Conservation (phyloP, 2,329 filamentous ascomycete genomes). For the Diaporthe velutina region DNA sequence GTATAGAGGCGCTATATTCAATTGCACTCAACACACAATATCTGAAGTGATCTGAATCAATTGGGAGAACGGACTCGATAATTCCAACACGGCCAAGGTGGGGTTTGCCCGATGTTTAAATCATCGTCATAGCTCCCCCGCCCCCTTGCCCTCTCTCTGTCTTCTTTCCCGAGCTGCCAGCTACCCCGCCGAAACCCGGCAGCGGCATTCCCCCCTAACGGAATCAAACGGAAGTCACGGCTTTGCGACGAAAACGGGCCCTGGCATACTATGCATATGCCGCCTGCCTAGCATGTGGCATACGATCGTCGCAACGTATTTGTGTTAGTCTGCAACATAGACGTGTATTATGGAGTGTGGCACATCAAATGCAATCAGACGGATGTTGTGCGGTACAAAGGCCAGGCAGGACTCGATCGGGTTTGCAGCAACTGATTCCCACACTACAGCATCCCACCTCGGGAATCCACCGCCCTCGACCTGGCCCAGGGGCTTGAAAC, state of each 20-base stretch:
- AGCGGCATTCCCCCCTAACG: constrained; percentile 11
- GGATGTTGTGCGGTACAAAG: background rate
- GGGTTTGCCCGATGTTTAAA: constrained; percentile 33
- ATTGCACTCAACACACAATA: constrained; percentile 1
- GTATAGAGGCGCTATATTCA: background rate
- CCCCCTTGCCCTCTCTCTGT: background rate
- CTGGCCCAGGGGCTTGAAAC: constrained; percentile 2
- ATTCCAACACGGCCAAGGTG: background rate
- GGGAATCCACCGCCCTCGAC: constrained; percentile 10
- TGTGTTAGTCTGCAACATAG: background rate
- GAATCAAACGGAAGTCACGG: constrained; percentile 22
- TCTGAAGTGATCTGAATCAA: background rate
- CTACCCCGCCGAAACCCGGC: constrained; percentile 33
- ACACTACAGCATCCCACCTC: background rate
- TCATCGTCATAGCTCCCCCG: constrained; percentile 35
- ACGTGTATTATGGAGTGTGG: background rate
- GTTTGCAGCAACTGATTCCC: background rate
- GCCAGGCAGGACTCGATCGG: background rate
- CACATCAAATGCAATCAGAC: background rate
- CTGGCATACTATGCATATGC: background rate
- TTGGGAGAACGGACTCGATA: background rate
- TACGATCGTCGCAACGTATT: background rate
- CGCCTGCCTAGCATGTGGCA: background rate
- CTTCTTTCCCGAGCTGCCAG: constrained; percentile 31
- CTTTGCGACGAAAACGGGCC: constrained; percentile 6